Base-by-base conservation (phyloP, 345 rosid genomes). In the Gossypioides kirkii region DNA sequence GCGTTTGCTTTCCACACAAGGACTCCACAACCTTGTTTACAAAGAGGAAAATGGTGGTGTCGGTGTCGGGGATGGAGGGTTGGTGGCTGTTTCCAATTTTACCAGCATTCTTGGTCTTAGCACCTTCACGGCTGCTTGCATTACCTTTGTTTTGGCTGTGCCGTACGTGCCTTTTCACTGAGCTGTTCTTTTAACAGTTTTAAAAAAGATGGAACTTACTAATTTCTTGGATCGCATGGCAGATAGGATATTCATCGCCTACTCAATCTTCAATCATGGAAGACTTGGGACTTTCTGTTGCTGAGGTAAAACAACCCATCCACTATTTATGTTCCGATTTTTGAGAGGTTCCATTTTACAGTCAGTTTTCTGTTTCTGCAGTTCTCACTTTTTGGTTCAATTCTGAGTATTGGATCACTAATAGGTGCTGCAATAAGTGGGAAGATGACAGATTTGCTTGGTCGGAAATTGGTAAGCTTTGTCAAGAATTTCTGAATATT, bases 351-450 rank as follows among this genome's bases (percentile, higher is more conserved):
- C 0, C 16, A 55, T 32, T 32, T 32, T 13, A 60, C 4, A 26
- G 41, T 13, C n/a, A 25, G 14, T 12, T 12, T 4, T 26, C 20
- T 60, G 8, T 16, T 17, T 59, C 23, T 66, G 66, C 46, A 61
- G 66, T 61, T 61, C 38, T 61, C 66, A 8, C 23, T 61, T 61
- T 36, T 61, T 45, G 70, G 43, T 70, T 8, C 76, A 75, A 82
- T 80, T 49, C 18, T 73, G 78, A 45, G 62, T 80, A 17, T 82
- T 52, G 86, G 86, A 75, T 81, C 83, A 12, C 68, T 82, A 71
- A 58, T 82, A 52, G 83, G 85, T 52, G 85, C 85, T 16, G n/a
- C 76, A 43, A 79, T 77, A 61, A 80, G 85, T 22, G 85, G 85
- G 53, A 82, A 80, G 76, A 71, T 77, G 16, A 77, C 85, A 1